phyloP scores from a whole-genome alignment of 1,284 basidiomycete species.

The Trichosporon sp. region DNA sequence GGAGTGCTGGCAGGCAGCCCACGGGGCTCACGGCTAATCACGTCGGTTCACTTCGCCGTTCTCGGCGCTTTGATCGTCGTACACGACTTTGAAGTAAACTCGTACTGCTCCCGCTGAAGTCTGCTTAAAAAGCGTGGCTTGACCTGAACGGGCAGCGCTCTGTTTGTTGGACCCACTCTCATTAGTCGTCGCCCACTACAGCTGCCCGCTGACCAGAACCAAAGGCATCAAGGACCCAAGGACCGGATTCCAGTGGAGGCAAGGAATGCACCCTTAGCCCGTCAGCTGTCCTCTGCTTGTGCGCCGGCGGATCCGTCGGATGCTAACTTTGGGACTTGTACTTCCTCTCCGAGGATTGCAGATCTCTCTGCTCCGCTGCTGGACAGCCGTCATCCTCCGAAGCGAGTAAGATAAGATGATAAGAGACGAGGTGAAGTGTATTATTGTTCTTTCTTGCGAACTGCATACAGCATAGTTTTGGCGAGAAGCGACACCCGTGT shows the following conservation, averaged over 20 bases:
- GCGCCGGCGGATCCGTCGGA: not conserved
- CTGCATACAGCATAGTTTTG: not conserved
- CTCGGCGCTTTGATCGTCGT: too few species aligned
- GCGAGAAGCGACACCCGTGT: not conserved
- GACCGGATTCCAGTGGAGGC: not conserved
- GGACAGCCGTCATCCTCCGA: not conserved
- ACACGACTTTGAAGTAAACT: too few species aligned
- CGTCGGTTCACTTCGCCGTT: too few species aligned
- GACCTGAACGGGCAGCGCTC: not conserved
- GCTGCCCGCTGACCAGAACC: not conserved
- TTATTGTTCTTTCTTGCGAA: not conserved
- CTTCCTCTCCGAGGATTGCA: not conserved
- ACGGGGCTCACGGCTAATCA: too few species aligned
- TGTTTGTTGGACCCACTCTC: not conserved
- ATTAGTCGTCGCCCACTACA: too few species aligned
- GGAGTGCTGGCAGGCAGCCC: too few species aligned
- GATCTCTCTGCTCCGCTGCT: not conserved
- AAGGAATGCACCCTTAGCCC: not conserved
- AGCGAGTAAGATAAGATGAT: not conserved
- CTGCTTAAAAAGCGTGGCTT: not conserved
- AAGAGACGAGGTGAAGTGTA: not conserved
- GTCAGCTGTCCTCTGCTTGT: not conserved
- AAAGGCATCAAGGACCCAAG: not conserved
- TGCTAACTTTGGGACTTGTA: slow-evolving; percentile 1
- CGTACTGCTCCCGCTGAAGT: too few species aligned